Evolutionary conservation across 163 green algal species (phyloP), one percentile per base, ranked within the genome.

Genomic region (Coccomyxa subellipsoidea): DNA sequence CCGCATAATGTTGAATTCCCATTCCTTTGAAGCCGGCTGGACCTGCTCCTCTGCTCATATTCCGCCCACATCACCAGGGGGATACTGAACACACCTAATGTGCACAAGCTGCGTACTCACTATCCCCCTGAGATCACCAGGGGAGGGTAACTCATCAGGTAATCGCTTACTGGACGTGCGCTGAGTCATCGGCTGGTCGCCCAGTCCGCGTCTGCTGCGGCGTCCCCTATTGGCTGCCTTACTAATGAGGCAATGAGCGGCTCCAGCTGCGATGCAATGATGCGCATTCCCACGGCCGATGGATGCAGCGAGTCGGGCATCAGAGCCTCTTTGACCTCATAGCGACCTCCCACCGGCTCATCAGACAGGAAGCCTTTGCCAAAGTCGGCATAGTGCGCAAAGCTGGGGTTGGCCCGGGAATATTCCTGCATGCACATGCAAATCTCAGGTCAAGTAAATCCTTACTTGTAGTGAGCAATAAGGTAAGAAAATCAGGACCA

Each of bases 251-350:
- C n/a, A 8, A 73, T 23, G 7, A 73, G 1, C 21, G 66, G 66
- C 66, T 73, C 66, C 29, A 73, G 66, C 66, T 73, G 66, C 2
- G 66, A 73, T 66, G 80, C 80, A 39, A 84, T 34, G 15, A 84
- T 47, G 15, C 36, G n/a, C 80, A 84, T 84, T 39, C 80, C 80
- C n/a, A 47, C 71, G 29, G 71, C 80, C 3, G 78, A 80, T 0
- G 80, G 80, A 75, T 84, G 80, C 4, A 84, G 32, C 2, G 70
- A 75, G 78, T 84, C 80, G 40, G 80, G 80, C 80, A 84, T 84
- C 8, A 84, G 71, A 3, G 69, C 71, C 66, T 73, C 66, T 34
- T 73, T 73, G 29, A 73, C 66, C 1, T 73, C 66, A 34, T 73
- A 73, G 18, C 66, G 6, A 7, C 66, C 66, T 34, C 66, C 66